Evolutionary conservation across 75 land plant genomes (phyloP), one percentile per base, ranked within the genome.

Genomic region (Selaginella moellendorffii): DNA sequence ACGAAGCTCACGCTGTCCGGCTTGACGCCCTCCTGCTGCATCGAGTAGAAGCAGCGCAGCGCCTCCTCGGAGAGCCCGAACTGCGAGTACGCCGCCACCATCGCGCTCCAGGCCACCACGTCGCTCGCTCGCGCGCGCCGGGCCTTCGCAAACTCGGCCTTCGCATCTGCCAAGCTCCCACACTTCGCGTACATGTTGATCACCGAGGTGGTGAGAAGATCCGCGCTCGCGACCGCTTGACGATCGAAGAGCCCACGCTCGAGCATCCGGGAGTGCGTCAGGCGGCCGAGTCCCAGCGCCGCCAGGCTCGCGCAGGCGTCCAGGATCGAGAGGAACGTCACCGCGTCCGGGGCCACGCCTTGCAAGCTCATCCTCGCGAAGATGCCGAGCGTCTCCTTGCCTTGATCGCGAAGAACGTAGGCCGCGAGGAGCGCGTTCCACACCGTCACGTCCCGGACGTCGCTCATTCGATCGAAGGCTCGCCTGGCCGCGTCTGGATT

Each of bases 371-470:
- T 70, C 53, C 59, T 28, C 26, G 12, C 14, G 60, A 75, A 70
- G 31, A 70, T 58, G 18, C 65, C 60, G 53, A 75, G 61, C 12
- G 68, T 72, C 22, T 56, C 53, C 20, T 70, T 30, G 0, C 65
- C 27, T 26, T 36, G 26, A 21, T 59, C 77, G 36, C 59, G 24
- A 5, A 21, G 59, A 8, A 25, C 24, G 59, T 56, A 56, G 2
- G 25, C 59, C 60, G 52, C 58, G 1, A 75, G n/a, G 56, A 75
- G 51, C 1, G 77, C 31, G 27, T 56, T 66, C 73, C 73, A 70
- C 77, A 53, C 69, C 23, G 54, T 75, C 77, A 0, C 63, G 73
- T 31, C 66, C 18, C 42, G 27, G 62, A n/a, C 61, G 46, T 5
- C 10, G 5, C 10, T 5, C 5, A 36, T 5, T 14, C 68, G 63